phyloP scores from a whole-genome alignment of 768 basidiomycete genomes.

The Rhizopogon sp. region DNA sequence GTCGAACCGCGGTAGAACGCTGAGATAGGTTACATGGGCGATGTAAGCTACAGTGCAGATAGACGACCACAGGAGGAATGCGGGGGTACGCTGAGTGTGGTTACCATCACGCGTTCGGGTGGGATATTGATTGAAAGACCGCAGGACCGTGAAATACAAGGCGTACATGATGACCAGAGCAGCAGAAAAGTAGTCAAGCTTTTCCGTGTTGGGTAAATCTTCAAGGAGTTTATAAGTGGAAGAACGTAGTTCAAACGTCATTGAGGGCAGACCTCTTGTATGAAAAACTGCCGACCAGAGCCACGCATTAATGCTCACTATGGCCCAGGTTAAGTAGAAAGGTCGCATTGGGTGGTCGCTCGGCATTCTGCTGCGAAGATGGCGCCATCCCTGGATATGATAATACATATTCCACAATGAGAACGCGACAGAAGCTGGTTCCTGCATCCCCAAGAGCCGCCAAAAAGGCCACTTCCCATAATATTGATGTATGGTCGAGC shows the following conservation, averaged over 20 bases:
- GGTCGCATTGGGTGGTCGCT: constrained; percentile 59
- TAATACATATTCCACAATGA: constrained; percentile 80
- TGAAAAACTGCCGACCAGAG: constrained; percentile 90
- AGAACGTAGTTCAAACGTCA: neutral
- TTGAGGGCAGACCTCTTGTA: constrained; percentile 63
- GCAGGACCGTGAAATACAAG: constrained; percentile 72
- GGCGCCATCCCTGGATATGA: constrained; percentile 58
- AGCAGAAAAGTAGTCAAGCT: constrained; percentile 93
- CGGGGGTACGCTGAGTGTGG: constrained; percentile 11
- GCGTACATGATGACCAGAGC: constrained; percentile 78
- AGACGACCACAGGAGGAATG: constrained; percentile 38
- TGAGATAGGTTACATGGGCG: constrained; percentile 76
- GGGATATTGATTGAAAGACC: constrained; percentile 72
- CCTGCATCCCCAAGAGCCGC: constrained; percentile 84
- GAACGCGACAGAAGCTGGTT: constrained; percentile 89
- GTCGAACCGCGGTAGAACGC: constrained; percentile 74
- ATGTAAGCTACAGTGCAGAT: constrained; percentile 54
- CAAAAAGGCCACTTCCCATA: constrained; percentile 98
- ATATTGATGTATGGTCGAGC: constrained; percentile 62
- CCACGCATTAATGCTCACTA: constrained; percentile 86
- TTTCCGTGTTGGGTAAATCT: constrained; percentile 85
- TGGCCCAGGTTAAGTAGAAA: constrained; percentile 64
- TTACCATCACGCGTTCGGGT: constrained; percentile 14
- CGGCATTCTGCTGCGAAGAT: constrained; percentile 44
- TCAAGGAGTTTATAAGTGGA: constrained; percentile 3